Evolutionary conservation across 805 yeast species (phyloP), one percentile per base, ranked within the genome.

Genomic region (Clavispora phyllophila): DNA sequence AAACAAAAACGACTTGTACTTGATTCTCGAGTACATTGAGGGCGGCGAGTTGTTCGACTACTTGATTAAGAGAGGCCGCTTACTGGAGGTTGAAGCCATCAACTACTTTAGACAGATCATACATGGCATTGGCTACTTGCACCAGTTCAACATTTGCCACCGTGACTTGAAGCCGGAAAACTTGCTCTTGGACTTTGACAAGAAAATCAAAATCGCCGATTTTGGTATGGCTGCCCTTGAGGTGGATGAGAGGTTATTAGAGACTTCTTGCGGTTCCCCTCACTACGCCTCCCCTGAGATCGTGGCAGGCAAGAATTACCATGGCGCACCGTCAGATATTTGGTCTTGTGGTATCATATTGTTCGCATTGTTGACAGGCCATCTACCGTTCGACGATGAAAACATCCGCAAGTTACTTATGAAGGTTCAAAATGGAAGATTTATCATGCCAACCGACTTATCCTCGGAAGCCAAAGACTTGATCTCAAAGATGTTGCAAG

Each of bases 171-270:
- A 85, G 57, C 95, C 95, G 2, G 95, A 85, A 58, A 85, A 85
- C 65, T 65, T 85, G 53, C 64, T 85, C 34, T 70, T 90, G 34
- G 98, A 90, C 66, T 82, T 83, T 58, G 76, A 87, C 60, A 79
- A 82, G 49, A 89, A 88, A 62, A 90, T 93, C 62, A 93, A 93
- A 63, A 88, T 93, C 51, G 99, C 99, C 9, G 99, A 93, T 65
- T 93, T 93, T 61, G 99, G 99, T 26, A 93, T 93, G 99, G 99
- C 99, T 14, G 98, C 99, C 6, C 69, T 93, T 36, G 98, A 93
- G 62, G 78, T 87, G 24, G 78, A 77, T 41, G 91, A 82, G 51
- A 80, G 84, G 54, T 67, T 91, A 57, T 71, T 93, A 44, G 97
- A 91, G 62, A 93, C 99, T 4, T 83, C 95, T 15, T 93, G 99